Conservation (phyloP, 768 basidiomycete genomes). For the Lentinula sp. region DNA sequence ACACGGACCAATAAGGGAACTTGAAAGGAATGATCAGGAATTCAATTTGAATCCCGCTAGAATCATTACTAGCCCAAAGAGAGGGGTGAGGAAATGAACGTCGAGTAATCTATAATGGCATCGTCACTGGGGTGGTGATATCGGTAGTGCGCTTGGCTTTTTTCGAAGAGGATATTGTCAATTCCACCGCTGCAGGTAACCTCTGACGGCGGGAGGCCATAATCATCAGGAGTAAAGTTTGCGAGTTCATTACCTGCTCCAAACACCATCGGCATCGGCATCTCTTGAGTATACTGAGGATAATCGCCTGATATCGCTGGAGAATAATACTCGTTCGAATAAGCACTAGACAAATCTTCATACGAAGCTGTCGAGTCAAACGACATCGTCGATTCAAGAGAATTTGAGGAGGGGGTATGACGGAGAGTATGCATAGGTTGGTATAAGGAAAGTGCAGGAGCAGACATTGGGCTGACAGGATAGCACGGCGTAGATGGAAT, state of each 20-base stretch:
- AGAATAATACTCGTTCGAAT: not conserved
- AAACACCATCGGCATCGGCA: not conserved
- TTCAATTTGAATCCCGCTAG: not conserved
- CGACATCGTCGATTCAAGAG: slow-evolving; percentile 19
- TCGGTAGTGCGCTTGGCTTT: slow-evolving; percentile 12
- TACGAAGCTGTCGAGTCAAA: slow-evolving; percentile 9
- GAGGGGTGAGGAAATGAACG: slow-evolving; percentile 20
- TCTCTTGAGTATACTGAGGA: not conserved
- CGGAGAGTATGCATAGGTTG: slow-evolving; percentile 14
- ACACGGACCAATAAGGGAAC: not conserved
- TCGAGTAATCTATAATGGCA: slow-evolving; percentile 26
- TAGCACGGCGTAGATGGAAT: slow-evolving; percentile 36
- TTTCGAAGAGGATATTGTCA: slow-evolving; percentile 17
- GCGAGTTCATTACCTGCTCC: not conserved
- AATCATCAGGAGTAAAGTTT: not conserved
- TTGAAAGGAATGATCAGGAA: not conserved
- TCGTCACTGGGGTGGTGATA: not conserved
- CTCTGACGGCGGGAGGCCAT: not conserved
- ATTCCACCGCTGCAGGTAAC: slow-evolving; percentile 13
- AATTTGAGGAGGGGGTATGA: slow-evolving; percentile 22
- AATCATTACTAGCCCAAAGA: not conserved
- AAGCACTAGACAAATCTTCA: slow-evolving; percentile 3
- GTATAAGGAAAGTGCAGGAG: slow-evolving; percentile 5
- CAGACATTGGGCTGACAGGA: slow-evolving; percentile 19
- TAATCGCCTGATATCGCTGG: not conserved